These are phyloP conservation scores for Nemania sp. DNA, from an alignment of 2,329 filamentous ascomycete species.

Conservation along the genomic window DNA sequence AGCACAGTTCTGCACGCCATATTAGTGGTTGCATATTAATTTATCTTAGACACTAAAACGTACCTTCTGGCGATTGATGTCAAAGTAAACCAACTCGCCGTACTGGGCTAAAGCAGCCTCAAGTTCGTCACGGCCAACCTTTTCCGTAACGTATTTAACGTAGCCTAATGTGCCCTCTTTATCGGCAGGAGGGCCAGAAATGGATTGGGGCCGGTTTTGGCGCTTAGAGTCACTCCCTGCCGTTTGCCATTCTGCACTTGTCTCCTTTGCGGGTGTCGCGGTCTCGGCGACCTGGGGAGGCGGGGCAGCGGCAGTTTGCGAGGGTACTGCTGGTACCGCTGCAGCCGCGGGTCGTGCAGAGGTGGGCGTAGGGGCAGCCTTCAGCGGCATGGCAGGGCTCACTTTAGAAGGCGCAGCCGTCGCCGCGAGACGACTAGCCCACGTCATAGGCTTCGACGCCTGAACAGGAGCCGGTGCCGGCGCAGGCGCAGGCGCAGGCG, in stretches of 20 bases:
- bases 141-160: conserved; percentile 93
- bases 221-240: conserved; percentile 83
- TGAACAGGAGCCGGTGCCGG: conserved; percentile 49
- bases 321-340: conserved; percentile 38
- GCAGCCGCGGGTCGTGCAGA: conserved; percentile 43
- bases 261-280: conserved; percentile 52
- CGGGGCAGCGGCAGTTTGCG: too few species aligned
- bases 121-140: conserved; percentile 76
- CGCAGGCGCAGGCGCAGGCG: conserved; percentile 58
- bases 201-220: conserved; percentile 73
- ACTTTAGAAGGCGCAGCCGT: conserved; percentile 51
- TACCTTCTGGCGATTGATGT: conserved; percentile 84
- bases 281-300: conserved; percentile 46
- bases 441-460: conserved; percentile 67
- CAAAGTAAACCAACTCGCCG: conserved; percentile 72
- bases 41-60: conserved; percentile 28
- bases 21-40: conserved; percentile 33
- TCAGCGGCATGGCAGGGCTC: conserved; percentile 56
- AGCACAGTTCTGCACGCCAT: conserved; percentile 75
- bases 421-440: conserved; percentile 71
- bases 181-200: conserved; percentile 61
- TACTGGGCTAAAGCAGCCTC: conserved; percentile 71
- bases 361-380: conserved; percentile 59
- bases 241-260: conserved; percentile 80
- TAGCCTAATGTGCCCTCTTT: conserved; percentile 82